Evolutionary conservation across 257 asterid genomes (phyloP), one percentile per base, ranked within the genome.

Genomic region (Salvia hispanica): DNA sequence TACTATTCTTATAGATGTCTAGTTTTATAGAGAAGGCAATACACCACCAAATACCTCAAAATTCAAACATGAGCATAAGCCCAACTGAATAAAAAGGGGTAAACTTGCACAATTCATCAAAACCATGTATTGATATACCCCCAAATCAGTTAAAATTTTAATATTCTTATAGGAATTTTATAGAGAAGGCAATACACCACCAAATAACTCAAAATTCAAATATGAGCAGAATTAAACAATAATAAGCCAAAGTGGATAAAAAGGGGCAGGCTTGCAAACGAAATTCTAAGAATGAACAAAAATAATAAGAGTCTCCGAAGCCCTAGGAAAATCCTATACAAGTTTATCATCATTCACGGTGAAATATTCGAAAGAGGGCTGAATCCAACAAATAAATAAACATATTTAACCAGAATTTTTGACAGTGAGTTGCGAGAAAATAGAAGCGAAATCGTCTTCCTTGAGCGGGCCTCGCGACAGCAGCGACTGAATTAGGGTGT

Each of bases 381-480:
- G 51, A 31, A 62, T 18, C 54, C 6, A 60, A 25, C 9, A 64
- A 65, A 36, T 12, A 6, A 46, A 53, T 6, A 57, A 2, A 13
- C 10, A 36, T 1, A 42, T 4, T 18, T 7, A 55, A 90, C 98
- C 96, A 81, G 90, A 67, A 47, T 80, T 47, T 80, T 80, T 84
- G 8, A 77, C 82, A 8, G 76, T 73, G 76, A 88, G 55, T 12
- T 76, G 81, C 43, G 76, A 66, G 82, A 90, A 85, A 65, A 86
- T 57, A 13, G 88, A 73, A 67, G 76, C 84, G 61, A 88, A 86
- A 8, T 83, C 90, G 14, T 72, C 58, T 71, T 88, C 88, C 65
- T 64, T 71, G 59, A 84, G 85, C 3, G 97, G 97, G 7, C 98
- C 98, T 4, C 88, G 85, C 9, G 93, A 84, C 43, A 90, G 84